Evolutionary conservation across 1,284 basidiomycete species (phyloP).

Genomic region (Tilletia indica): DNA sequence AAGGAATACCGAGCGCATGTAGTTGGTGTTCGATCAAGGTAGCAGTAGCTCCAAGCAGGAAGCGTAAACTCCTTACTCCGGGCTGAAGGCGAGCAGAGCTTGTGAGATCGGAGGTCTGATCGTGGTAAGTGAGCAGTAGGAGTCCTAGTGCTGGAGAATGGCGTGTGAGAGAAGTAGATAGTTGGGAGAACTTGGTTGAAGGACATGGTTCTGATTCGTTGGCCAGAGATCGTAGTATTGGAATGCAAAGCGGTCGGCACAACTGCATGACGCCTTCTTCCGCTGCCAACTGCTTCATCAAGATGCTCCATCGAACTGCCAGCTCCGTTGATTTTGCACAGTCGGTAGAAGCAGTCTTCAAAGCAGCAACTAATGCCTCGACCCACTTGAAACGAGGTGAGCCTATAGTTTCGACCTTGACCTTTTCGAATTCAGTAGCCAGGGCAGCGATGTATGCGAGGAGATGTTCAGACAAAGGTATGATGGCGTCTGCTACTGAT

Average conservation of each 20-base stretch:
- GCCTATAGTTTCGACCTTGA: too few species aligned
- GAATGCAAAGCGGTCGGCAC: not conserved
- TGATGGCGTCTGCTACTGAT: too few species aligned
- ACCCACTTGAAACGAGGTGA: too few species aligned
- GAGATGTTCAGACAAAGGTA: too few species aligned
- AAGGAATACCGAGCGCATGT: too few species aligned
- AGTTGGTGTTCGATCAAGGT: too few species aligned
- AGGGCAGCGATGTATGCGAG: too few species aligned
- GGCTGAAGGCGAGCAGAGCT: too few species aligned
- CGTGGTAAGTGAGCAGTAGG: not conserved
- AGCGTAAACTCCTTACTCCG: too few species aligned
- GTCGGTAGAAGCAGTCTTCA: not conserved
- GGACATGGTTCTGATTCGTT: not conserved
- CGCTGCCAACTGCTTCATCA: not conserved
- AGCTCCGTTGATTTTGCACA: not conserved
- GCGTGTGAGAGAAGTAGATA: not conserved
- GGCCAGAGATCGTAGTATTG: not conserved
- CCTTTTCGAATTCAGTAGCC: too few species aligned
- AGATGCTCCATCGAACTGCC: not conserved
- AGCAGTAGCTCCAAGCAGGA: too few species aligned
- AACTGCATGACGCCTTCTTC: not conserved
- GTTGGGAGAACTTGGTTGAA: not conserved
- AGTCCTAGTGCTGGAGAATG: not conserved
- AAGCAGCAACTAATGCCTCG: not conserved
- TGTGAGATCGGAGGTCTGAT: too few species aligned